Evolutionary conservation across 169 alveolate species (phyloP).

Genomic region (Eimeria brunetti): DNA sequence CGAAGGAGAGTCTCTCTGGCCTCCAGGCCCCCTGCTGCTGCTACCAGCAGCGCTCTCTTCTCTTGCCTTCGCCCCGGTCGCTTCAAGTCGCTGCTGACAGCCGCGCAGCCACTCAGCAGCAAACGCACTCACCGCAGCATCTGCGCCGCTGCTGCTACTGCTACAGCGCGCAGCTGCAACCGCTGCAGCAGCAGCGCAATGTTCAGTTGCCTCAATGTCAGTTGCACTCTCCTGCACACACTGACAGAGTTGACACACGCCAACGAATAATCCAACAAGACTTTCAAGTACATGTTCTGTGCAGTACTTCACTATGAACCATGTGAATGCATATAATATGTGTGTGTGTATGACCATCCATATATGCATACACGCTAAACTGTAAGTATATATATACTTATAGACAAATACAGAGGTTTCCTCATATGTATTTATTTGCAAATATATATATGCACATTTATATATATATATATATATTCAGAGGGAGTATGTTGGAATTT

Average conservation of each 20-base stretch:
- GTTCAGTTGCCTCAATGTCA: background rate
- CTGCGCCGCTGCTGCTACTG: constrained; percentile 37
- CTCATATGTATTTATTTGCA: no score
- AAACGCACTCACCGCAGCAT: constrained; percentile 33
- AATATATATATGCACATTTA: no score
- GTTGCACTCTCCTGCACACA: constrained; percentile 23
- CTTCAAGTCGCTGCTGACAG: constrained; percentile 50
- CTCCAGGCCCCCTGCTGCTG: background rate
- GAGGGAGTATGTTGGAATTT: background rate
- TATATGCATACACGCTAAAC: background rate
- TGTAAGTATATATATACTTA: no score
- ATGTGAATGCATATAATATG: background rate
- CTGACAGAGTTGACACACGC: background rate
- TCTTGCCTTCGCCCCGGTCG: background rate
- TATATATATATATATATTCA: background rate
- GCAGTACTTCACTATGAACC: background rate
- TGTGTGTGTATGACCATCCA: background rate
- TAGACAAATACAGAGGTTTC: no score
- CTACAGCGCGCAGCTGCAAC: constrained; percentile 60
- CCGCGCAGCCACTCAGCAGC: constrained; percentile 72
- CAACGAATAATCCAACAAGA: background rate
- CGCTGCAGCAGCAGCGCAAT: constrained; percentile 71
- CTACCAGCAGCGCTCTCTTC: background rate
- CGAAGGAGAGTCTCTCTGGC: background rate
- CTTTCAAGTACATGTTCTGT: background rate